A percentile compares a stretch with the other conserved stretches of the same genome.
Conservation (phyloP, 2,329 filamentous ascomycete species). For the Cladosporium halotolerans region DNA sequence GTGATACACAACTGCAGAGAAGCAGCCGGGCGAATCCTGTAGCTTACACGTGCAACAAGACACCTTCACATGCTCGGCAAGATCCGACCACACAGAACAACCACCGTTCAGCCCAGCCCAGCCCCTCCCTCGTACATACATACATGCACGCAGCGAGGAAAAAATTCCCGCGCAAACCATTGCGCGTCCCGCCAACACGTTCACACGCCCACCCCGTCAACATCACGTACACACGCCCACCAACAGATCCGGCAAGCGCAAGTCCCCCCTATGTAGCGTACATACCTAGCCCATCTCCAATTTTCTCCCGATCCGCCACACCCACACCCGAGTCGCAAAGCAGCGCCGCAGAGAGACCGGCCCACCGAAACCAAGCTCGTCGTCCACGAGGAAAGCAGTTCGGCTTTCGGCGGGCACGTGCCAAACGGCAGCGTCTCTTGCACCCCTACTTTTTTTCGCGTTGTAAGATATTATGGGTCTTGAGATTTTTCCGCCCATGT, state of each 20-base stretch:
- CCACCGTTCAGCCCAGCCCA: no score
- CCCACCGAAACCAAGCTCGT: conserved; percentile 10
- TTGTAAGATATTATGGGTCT: not conserved
- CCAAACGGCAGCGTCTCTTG: not conserved
- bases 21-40: no score
- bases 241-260: no score
- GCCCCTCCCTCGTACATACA: no score
- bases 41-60: no score
- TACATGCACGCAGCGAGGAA: no score
- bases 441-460: not conserved
- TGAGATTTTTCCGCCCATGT: not conserved
- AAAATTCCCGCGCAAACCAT: not conserved
- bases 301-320: not conserved
- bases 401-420: not conserved
- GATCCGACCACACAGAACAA: no score
- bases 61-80: no score
- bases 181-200: not conserved
- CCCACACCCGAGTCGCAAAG: not conserved
- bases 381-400: not conserved
- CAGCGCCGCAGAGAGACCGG: conserved; percentile 7
- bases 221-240: no score
- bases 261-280: no score
- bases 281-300: not conserved
- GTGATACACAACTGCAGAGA: no score
- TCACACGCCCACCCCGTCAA: not conserved